Base-by-base conservation (phyloP, 177 flowering plant genomes). In the Vitis hybrid region DNA sequence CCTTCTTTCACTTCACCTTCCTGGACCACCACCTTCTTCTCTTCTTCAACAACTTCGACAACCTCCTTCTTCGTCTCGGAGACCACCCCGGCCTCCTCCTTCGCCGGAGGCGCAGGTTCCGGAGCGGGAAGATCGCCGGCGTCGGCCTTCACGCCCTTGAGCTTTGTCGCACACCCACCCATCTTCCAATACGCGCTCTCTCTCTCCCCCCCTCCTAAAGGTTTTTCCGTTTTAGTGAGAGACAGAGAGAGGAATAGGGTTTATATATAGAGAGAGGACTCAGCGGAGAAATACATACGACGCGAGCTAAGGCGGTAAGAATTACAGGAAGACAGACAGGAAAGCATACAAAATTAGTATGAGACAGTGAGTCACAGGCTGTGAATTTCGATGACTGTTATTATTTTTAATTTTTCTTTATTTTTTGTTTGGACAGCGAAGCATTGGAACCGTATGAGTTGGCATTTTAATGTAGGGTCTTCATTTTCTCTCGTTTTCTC, bases 101-200 rank as follows among this genome's bases (percentile, higher is more conserved):
- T 65, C 10, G 51, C 68, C 2, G 63, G 60, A 33, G 67, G 72
- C 19, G 63, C 72, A 53, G 74, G 74, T 5, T 1, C 16, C 3
- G 72, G 68, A 3, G 60, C 63, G 51, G 70, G 77, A 1, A 64
- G 58, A 11, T 22, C 69, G 16, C 18, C 65, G 14, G 33, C 52
- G 0, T 71, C 75, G 5, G 48, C 72, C 72, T 68, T 75, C 51
- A 72, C 61, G 9, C 65, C 82, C 69, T 80, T 80, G 0, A 77
- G 80, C 75, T 76, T 83, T 12, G 77, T 83, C 2, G 83, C 86
- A 65, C 86, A 80, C n/a, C 70, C 83, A 31, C 85, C 85, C 85
- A 82, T 80, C n/a, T 33, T 33, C 45, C 45, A 33, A 7, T 33
- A 33, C 26, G 26, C 26, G 26, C 5, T 51, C 66, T 33, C 33